Base-by-base conservation (phyloP, 176 grass and related monocot genomes). In the Otatea glauca region DNA sequence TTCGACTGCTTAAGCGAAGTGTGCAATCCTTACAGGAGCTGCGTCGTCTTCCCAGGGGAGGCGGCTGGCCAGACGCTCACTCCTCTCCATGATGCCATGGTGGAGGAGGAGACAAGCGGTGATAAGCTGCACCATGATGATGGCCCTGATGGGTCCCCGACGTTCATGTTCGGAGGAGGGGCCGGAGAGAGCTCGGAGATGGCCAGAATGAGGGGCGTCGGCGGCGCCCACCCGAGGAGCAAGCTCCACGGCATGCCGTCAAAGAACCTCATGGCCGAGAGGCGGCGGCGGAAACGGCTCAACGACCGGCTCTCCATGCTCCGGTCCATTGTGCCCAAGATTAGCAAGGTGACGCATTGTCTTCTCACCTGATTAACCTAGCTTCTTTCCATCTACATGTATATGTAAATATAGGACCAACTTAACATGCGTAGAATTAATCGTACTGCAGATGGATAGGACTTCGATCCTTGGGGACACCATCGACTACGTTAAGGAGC, bases 291-390 rank as follows among this genome's bases (percentile, higher is more conserved):
- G 79, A 92, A 92, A 85, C 89, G 92, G 53, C 92, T 94, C 49
- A 97, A 97, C 42, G 94, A 97, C 75, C 87, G 94, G 21, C 94
- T 97, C 64, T 97, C 94, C 74, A 92, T 97, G 94, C 94, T 97
- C 66, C 85, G 92, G 60, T 97, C 94, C 70, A 90, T 97, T 63
- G 94, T 97, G 61, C 94, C 92, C 65, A 97, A 92, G 70, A 94
- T 94, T 35, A 97, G 83, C 85, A 94, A 92, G 92, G 91, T 95
- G 77, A 60, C 11, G 58, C 12, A 84, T 60, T 45, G 5, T 66
- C 29, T 27, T 56, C 23, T 72, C 13, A 56, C 59, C 82, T 75
- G 76, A 42, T 68, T 74, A 24, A 64, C 68, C 43, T 41, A 11
- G 23, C 81, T 41, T 16, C 10, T 25, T 54, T 7, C 29, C 16